These are phyloP conservation scores for Cryphonectria carpinicola DNA, from an alignment of 2,329 filamentous ascomycete species.

Conservation along the genomic window DNA sequence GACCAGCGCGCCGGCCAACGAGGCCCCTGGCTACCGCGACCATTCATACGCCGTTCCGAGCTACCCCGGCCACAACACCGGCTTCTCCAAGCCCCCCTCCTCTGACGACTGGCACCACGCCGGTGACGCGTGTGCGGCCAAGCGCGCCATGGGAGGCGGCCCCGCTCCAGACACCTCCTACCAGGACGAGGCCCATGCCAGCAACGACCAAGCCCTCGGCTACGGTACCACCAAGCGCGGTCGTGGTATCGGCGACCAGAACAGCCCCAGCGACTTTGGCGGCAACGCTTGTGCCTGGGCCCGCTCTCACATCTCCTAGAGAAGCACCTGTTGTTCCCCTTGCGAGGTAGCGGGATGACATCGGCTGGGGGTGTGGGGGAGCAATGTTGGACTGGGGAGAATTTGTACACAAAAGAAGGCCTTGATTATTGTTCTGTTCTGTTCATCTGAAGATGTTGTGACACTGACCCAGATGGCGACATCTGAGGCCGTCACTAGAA, in stretches of 20 bases:
- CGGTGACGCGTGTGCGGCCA: conserved; percentile 3
- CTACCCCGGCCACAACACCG: background rate
- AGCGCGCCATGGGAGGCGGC: background rate
- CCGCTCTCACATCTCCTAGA: background rate
- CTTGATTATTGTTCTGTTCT: background rate
- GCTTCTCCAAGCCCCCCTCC: background rate
- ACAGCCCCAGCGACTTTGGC: background rate
- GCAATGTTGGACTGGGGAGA: background rate
- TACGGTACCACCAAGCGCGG: background rate
- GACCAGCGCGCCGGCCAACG: background rate
- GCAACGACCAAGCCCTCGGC: background rate
- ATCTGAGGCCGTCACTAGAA: background rate
- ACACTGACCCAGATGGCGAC: background rate
- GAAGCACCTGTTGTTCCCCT: background rate
- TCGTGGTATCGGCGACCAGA: background rate
- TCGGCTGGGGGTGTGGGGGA: background rate
- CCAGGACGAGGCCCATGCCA: background rate
- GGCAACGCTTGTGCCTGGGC: conserved; percentile 11
- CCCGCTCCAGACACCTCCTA: background rate
- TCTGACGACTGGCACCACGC: conserved; percentile 1
- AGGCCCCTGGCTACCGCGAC: background rate
- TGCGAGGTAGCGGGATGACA: background rate
- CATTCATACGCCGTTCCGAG: background rate
- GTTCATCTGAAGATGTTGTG: background rate
- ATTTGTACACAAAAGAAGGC: background rate